Conservation (phyloP, 441 rosid species). For the Syzygium malaccense region DNA sequence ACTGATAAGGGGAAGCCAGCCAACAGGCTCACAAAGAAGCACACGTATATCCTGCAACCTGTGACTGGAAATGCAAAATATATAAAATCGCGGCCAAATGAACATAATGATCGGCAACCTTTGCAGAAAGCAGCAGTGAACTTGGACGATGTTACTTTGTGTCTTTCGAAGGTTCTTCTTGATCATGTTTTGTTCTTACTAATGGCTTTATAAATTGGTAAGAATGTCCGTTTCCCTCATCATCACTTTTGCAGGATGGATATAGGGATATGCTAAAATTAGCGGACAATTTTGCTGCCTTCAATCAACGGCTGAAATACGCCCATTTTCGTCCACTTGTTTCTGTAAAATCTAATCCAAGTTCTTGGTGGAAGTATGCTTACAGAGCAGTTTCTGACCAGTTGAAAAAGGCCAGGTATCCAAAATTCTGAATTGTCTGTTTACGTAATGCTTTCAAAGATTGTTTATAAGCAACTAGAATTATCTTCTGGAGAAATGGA, state of each 20-base stretch:
- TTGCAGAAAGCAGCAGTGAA: constrained; percentile 78
- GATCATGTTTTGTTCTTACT: background rate
- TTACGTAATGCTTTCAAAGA: background rate
- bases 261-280: constrained; percentile 82
- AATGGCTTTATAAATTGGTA: background rate
- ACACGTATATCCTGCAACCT: constrained; percentile 86
- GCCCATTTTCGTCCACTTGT: constrained; percentile 92
- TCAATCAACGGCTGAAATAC: constrained; percentile 78
- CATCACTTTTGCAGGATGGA: constrained; percentile 59
- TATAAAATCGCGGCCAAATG: constrained; percentile 46
- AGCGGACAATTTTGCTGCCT: constrained; percentile 92
- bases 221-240: background rate
- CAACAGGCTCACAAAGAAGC: constrained; percentile 44
- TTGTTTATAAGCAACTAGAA: background rate
- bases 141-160: constrained; percentile 94
- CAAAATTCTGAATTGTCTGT: background rate
- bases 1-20: constrained; percentile 83
- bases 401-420: constrained; percentile 83
- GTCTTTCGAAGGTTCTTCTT: constrained; percentile 79
- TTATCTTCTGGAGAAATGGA: background rate
- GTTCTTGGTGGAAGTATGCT: constrained; percentile 98
- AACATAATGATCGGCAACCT: constrained; percentile 43
- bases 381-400: constrained; percentile 81
- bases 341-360: constrained; percentile 60
- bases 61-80: constrained; percentile 92